Base-by-base conservation (phyloP, 495 filamentous ascomycete genomes). In the Podospora conica region DNA sequence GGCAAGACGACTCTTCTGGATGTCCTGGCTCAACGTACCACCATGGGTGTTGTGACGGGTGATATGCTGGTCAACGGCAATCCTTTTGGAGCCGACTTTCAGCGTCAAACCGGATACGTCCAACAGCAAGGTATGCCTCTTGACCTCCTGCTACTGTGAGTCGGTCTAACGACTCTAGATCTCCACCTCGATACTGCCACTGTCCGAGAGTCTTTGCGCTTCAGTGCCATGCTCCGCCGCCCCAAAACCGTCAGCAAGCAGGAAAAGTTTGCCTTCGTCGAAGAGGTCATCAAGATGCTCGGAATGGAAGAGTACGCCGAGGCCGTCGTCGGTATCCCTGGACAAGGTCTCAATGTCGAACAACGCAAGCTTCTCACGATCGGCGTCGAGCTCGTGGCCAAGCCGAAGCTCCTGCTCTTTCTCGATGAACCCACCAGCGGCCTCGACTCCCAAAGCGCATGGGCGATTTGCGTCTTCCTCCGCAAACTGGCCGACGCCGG, bases 331-430 rank as follows among this genome's bases (percentile, higher is more conserved):
- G 91, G 92, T 69, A 84, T 91, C n/a, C 87, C 89, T 0, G 91
- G 91, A 15, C 87, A 91, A 73, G 74, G 74, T 21, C 71, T 81
- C 2, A 77, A 77, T 48, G 79, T 84, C 1, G 83, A 85, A 65
- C 72, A 85, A 69, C 76, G 79, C 74, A 79, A 91, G 82, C 63
- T 88, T 56, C 68, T 96, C 3, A 97, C 93, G 5, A 96, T 97
- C 66, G 93, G 90, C 66, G 93, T 97, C 15, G 93, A 97, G 72
- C 79, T 97, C 2, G 93, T 91, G 1, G 92, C 93, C 9, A 95
- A 93, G 70, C 94, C 93, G 0, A 87, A 86, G 60, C 81, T 93
- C 0, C 60, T 91, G 3, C 83, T 92, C 66, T 92, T 92, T 73
- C 75, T 92, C 20, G 90, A 93, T 66, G 89, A 93, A 68, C 90